These are phyloP conservation scores for Gaertneriomyces sp. DNA, from an alignment of 192 early-diverging fungal species.

Conservation along the genomic window DNA sequence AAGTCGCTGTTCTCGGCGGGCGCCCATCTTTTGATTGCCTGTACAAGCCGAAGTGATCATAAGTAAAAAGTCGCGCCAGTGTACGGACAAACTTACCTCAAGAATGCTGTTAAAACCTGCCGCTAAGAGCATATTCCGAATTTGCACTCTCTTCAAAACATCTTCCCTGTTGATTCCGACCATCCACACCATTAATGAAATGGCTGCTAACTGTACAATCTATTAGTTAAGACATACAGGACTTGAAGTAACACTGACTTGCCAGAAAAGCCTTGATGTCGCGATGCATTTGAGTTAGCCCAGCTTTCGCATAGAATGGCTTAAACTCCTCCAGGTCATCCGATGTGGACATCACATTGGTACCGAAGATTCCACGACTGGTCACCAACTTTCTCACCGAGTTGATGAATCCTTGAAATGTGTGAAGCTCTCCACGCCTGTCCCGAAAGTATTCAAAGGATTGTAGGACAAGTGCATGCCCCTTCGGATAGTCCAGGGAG, in stretches of 20 bases:
- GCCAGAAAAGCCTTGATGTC: slow-evolving; percentile 46
- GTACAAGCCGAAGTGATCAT: not conserved
- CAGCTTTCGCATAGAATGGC: not conserved
- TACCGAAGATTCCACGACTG: slow-evolving; percentile 42
- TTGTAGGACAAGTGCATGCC: slow-evolving; percentile 41
- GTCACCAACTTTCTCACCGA: slow-evolving; percentile 29
- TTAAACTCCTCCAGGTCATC: slow-evolving; percentile 5
- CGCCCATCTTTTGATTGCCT: slow-evolving; percentile 34
- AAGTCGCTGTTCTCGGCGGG: slow-evolving; percentile 40
- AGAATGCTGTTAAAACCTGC: slow-evolving; percentile 35
- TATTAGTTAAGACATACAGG: too few relatives aligned
- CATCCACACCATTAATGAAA: too few relatives aligned
- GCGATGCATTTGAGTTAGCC: slow-evolving; percentile 23
- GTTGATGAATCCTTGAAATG: slow-evolving; percentile 31
- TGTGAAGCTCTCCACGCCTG: slow-evolving; percentile 10
- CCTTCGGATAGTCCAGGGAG: slow-evolving; percentile 41
- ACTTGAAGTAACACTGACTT: not conserved
- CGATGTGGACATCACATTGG: slow-evolving; percentile 29
- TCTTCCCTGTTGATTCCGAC: too few relatives aligned
- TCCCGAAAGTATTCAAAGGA: slow-evolving; percentile 38
- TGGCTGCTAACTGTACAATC: too few relatives aligned
- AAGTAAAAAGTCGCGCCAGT: not conserved
- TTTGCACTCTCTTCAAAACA: slow-evolving; percentile 27
- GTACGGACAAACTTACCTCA: slow-evolving; percentile 22
- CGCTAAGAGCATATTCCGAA: slow-evolving; percentile 40